These are phyloP conservation scores for Coccinonectria pachysandricola DNA, from an alignment of 2,329 filamentous ascomycete species.

Conservation along the genomic window DNA sequence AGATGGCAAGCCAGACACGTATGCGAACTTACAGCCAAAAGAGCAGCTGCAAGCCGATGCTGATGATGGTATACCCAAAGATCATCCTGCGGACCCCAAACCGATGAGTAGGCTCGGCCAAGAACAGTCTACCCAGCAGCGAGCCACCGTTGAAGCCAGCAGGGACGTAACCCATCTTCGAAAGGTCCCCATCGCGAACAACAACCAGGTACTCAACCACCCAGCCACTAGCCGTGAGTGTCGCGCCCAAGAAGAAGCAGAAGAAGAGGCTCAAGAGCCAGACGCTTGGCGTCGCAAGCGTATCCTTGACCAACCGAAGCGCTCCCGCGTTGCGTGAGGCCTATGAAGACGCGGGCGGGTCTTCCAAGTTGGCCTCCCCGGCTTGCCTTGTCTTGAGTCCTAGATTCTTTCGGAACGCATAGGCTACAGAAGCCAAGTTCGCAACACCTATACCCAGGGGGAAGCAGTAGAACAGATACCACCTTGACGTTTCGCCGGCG, in stretches of 20 bases:
- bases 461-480: constrained; percentile 45
- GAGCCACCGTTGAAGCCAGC: constrained; percentile 47
- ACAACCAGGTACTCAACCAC: constrained; percentile 52
- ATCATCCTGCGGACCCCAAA: constrained; percentile 49
- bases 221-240: constrained; percentile 47
- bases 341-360: neutral
- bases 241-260: constrained; percentile 49
- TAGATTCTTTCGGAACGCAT: neutral
- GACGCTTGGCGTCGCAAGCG: constrained; percentile 31
- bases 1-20: too few species aligned
- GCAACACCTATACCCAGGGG: constrained; percentile 38
- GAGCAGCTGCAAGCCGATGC: constrained; percentile 38
- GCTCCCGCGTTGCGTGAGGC: neutral
- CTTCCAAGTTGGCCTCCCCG: neutral
- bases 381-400: neutral
- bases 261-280: constrained; percentile 51
- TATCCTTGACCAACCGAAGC: constrained; percentile 27
- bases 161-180: constrained; percentile 45
- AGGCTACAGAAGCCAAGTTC: constrained; percentile 36
- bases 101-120: constrained; percentile 47
- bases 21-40: neutral
- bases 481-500: constrained; percentile 23
- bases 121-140: constrained; percentile 43
- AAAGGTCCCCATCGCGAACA: constrained; percentile 42
- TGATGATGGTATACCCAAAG: constrained; percentile 38